phyloP scores from a whole-genome alignment of 257 asterid genomes.

The Verbena officinalis region DNA sequence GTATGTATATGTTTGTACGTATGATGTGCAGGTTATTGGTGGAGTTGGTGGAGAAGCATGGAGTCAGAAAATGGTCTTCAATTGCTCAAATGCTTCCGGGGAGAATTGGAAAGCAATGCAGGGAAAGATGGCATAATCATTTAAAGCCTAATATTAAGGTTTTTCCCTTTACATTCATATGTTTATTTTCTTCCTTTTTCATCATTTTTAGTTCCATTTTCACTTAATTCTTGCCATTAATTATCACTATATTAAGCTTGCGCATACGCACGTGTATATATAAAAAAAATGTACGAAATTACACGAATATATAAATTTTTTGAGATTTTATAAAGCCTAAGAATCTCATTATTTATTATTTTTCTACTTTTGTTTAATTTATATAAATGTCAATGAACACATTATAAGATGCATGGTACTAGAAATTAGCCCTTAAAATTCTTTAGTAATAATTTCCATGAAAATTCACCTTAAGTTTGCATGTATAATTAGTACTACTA shows the following conservation, averaged over 20 bases:
- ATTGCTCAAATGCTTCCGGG: slow-evolving; percentile 68
- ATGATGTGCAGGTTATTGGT: slow-evolving; percentile 45
- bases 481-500: not conserved
- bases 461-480: too few relatives aligned
- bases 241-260: not conserved
- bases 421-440: not conserved
- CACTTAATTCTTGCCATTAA: not conserved
- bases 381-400: slow-evolving; percentile 2
- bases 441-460: too few relatives aligned
- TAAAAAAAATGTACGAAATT: not conserved
- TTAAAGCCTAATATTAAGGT: slow-evolving; percentile 79
- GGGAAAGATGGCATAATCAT: slow-evolving; percentile 92
- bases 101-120: slow-evolving; percentile 82
- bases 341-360: slow-evolving; percentile 18
- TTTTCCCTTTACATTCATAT: slow-evolving; percentile 11
- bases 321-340: not conserved
- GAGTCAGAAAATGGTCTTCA: slow-evolving; percentile 69
- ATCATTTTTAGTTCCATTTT: slow-evolving; percentile 34
- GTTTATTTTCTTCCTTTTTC: slow-evolving; percentile 24
- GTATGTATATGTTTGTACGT: not conserved
- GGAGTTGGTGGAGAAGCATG: slow-evolving; percentile 67
- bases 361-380: slow-evolving; percentile 26
- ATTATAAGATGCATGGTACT: not conserved
- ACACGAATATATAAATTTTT: not conserved
- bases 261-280: slow-evolving; percentile 21